Percentiles rank a stretch among this genome's conserved stretches.
phyloP scores from a whole-genome alignment of 225 moss, liverwort and hornwort genomes.

The Marchantia paleacea region DNA sequence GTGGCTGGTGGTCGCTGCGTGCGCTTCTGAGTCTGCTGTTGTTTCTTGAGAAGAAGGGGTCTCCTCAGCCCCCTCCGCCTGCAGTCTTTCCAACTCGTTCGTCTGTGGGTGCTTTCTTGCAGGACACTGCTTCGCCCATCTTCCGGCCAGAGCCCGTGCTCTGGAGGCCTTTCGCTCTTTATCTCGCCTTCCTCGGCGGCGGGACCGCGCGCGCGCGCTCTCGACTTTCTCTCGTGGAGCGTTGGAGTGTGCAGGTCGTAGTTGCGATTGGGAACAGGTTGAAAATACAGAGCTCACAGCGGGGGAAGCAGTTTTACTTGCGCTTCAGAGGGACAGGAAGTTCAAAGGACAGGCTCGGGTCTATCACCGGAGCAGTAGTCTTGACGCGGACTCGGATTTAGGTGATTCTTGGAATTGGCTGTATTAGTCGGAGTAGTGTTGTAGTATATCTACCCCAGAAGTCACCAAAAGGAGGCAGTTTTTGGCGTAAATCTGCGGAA shows the following conservation, averaged over 20 bases:
- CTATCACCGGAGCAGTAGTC: background rate
- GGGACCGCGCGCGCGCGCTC: background rate
- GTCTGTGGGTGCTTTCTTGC: slow-evolving; percentile 2
- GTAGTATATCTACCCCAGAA: background rate
- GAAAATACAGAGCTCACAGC: background rate
- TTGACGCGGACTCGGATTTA: background rate
- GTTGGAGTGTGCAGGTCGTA: background rate
- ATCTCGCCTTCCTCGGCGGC: background rate
- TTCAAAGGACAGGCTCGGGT: background rate
- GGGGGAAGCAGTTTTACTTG: background rate
- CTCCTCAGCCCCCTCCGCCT: background rate
- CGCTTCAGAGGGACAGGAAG: background rate
- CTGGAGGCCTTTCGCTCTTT: background rate
- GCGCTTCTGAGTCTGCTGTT: background rate
- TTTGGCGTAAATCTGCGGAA: background rate
- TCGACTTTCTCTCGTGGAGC: too few relatives aligned
- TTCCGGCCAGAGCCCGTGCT: background rate
- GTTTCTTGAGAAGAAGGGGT: background rate
- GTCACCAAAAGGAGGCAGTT: background rate
- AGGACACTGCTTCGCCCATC: background rate
- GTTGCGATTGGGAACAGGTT: background rate
- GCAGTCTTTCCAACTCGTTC: background rate
- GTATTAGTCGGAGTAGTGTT: background rate
- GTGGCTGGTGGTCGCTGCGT: background rate
- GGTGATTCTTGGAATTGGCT: background rate